Evolutionary conservation across 108 stramenopile species (phyloP), one percentile per base, ranked within the genome.

Genomic region (Nitzschia inconspicua): DNA sequence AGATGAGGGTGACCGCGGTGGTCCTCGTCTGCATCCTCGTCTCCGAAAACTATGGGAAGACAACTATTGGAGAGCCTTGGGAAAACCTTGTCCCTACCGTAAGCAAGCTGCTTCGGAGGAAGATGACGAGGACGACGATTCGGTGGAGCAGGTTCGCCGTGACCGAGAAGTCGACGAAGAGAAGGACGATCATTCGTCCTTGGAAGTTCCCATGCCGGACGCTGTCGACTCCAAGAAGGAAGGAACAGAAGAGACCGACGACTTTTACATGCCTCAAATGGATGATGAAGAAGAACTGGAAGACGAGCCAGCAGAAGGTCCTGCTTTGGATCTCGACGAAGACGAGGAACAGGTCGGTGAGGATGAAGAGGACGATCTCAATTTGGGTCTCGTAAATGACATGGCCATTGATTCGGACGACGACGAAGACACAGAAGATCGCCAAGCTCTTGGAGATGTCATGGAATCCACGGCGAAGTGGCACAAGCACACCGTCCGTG

Each of bases 401-500:
- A 68, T 75, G 40, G 58, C 68, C 24, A 61, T 70, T 10, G 83
- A 86, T 41, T 54, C 57, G 31, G 73, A 46, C 16, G 72, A 62
- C 9, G 77, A 64, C 11, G 61, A 57, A 1, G 77, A 66, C 22
- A 61, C 72, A 37, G 81, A 81, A 6, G 60, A 72, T 8, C 77
- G 86, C 11, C 80, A 85, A 60, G 80, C 65, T 6, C 62, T 76
- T 50, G 89, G 85, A 35, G 83, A 80, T 37, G 76, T 76, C 18
- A 40, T 67, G 27, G 70, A 68, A 14, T 80, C 79, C 63, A 72
- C 60, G 31, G 66, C 91, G 66, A 89, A 93, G 63, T 95, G 93
- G 95, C 93, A 94, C 78, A 89, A 88, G 43, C 90, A 93, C 57
- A 96, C 95, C 16, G 74, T 86, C 57, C 78, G 77, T 39, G 91